Conservation (phyloP, 2,329 filamentous ascomycete genomes). For the Decorospora gaudefroyi region DNA sequence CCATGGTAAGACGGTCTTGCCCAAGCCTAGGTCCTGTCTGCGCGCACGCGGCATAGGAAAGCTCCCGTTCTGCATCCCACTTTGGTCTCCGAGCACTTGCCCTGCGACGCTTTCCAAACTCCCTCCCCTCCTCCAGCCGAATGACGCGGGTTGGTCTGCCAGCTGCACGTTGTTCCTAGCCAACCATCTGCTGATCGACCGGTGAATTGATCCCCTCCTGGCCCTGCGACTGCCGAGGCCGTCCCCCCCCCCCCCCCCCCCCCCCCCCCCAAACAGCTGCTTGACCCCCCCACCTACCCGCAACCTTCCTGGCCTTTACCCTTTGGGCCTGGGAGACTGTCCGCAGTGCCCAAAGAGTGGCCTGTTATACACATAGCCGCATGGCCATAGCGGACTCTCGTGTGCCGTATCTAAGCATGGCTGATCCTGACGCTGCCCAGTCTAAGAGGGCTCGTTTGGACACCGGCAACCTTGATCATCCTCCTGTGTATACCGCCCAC, state of each 20-base stretch:
- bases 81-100: slow-evolving; percentile 36
- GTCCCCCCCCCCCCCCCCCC: slow-evolving; percentile 31
- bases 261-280: no score
- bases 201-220: slow-evolving; percentile 35
- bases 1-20: slow-evolving; percentile 45
- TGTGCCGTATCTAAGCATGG: slow-evolving; percentile 48
- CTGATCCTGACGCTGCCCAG: slow-evolving; percentile 46
- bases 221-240: slow-evolving; percentile 40
- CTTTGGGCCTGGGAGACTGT: slow-evolving; percentile 31
- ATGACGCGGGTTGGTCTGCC: slow-evolving; percentile 45
- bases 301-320: slow-evolving; percentile 34
- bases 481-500: slow-evolving; percentile 41
- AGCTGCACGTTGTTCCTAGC: slow-evolving; percentile 31
- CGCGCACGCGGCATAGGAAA: slow-evolving; percentile 38
- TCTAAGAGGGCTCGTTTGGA: slow-evolving; percentile 47
- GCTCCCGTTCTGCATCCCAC: slow-evolving; percentile 39
- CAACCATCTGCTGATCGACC: slow-evolving; percentile 38
- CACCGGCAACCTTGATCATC: slow-evolving; percentile 36
- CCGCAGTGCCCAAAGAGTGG: slow-evolving; percentile 24
- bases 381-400: slow-evolving; percentile 48
- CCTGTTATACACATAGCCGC: slow-evolving; percentile 42
- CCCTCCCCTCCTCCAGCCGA: slow-evolving; percentile 36
- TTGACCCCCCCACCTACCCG: slow-evolving; percentile 30
- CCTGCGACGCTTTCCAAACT: slow-evolving; percentile 47
- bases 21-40: slow-evolving; percentile 37